A percentile compares a stretch with the other conserved stretches of the same genome.
Evolutionary conservation across 192 early-diverging fungal species (phyloP).

Genomic region (Mortierella alpina): DNA sequence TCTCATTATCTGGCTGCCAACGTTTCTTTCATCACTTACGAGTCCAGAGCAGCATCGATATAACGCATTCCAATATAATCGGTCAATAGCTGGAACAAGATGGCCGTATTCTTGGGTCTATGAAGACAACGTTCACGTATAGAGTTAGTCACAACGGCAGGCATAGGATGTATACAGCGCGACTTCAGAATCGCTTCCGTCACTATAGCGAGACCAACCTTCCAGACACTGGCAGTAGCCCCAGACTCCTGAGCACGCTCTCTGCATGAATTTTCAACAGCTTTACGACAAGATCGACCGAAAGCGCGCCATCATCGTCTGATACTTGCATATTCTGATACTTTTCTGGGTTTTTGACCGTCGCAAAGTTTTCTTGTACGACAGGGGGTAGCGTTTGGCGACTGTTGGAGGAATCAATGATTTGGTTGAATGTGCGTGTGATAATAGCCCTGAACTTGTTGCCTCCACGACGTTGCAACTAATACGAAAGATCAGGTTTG

Average conservation of each 20-base stretch:
- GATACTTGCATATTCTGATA: constrained; percentile 46
- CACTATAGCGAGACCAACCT: constrained; percentile 49
- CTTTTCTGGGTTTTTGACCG: constrained; percentile 51
- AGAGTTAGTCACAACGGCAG: background rate
- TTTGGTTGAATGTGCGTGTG: constrained; percentile 50
- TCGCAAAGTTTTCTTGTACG: constrained; percentile 48
- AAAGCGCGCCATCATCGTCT: constrained; percentile 55
- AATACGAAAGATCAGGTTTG: background rate
- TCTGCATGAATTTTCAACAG: constrained; percentile 81
- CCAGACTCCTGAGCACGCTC: constrained; percentile 81
- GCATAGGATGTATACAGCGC: background rate
- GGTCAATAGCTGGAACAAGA: constrained; percentile 80
- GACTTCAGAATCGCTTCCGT: background rate
- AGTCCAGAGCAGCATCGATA: constrained; percentile 84
- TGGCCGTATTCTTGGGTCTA: constrained; percentile 72
- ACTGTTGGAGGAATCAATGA: constrained; percentile 45
- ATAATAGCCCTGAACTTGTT: constrained; percentile 52
- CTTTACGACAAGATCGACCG: constrained; percentile 58
- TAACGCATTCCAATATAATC: constrained; percentile 86
- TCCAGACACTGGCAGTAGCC: constrained; percentile 74
- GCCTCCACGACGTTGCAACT: constrained; percentile 50
- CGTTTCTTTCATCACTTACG: constrained; percentile 41
- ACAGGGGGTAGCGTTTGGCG: constrained; percentile 32
- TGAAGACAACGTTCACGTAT: background rate
- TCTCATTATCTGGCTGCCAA: background rate